Base-by-base conservation (phyloP, 2,329 filamentous ascomycete species). In the Phoma sp. region DNA sequence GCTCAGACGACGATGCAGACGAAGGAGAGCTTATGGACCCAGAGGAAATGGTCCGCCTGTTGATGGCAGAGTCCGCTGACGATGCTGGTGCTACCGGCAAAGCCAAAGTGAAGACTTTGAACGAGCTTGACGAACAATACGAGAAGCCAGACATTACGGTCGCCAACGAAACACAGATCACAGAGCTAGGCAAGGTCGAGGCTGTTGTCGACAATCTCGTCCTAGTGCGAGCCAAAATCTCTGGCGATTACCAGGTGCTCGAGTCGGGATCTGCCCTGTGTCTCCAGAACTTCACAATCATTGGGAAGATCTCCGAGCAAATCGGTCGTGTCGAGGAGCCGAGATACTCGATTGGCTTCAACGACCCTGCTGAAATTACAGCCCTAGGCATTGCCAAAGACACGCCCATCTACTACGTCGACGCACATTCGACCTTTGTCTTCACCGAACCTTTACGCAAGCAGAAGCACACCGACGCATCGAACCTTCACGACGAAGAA, bases 401-500 rank as follows among this genome's bases (percentile, higher is more conserved):
- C 25, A 85, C 84, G 2, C 85, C 85, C 43, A 78, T 98, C 2
- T 96, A 85, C 77, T 98, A 96, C 70, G 87, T 94, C 3, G 84
- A 88, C 39, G 80, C 85, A 8, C 89, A 95, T 72, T 92, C 92
- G 36, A 87, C 84, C 0, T 96, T 89, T 66, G 91, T 96, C 51
- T 95, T 96, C 70, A 97, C 94, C 0, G 85, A 95, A 72, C 86
- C 88, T 6, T 80, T 98, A 53, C 90, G 89, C 74, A 84, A 82
- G 47, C 73, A 89, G 68, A 98, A 96, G 77, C 92, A 92, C 56
- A 95, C 92, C 9, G 95, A 99, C 75, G 94, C 95, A 8, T 96
- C 92, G 46, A 98, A 98, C 72, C 83, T 96, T 50, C 90, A 96
- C 74, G 95, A 98, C 64, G 95, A 99, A 74, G 94, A 98, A 77